phyloP scores from a whole-genome alignment of 768 basidiomycete genomes.

The Nidularia pulvinata region DNA sequence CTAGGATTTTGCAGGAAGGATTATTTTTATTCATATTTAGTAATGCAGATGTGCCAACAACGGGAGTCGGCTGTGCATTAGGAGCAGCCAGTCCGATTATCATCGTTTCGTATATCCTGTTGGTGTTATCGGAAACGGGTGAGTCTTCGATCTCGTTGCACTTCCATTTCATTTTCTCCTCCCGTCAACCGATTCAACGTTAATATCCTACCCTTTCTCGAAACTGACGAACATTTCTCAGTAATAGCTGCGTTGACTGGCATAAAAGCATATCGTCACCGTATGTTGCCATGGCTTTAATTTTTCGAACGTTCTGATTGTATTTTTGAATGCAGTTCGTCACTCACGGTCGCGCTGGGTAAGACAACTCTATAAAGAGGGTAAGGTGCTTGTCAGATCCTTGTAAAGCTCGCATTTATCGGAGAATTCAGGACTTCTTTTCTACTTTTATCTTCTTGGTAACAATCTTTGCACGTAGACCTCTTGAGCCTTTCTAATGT shows the following conservation, averaged over 20 bases:
- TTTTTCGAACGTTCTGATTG: no score
- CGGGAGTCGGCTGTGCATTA: slow-evolving; percentile 26
- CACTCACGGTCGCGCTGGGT: slow-evolving; percentile 32
- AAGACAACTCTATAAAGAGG: slow-evolving; percentile 35
- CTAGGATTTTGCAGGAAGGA: neutral
- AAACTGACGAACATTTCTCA: slow-evolving; percentile 8
- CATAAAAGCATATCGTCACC: slow-evolving; percentile 31
- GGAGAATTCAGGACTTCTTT: slow-evolving; percentile 27
- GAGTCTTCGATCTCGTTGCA: slow-evolving; percentile 5
- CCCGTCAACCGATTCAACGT: no score
- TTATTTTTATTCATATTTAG: neutral
- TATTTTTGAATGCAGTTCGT: slow-evolving; percentile 18
- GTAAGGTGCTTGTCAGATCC: slow-evolving; percentile 11
- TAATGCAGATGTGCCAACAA: slow-evolving; percentile 12
- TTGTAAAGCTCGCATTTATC: neutral
- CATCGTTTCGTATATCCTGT: slow-evolving; percentile 31
- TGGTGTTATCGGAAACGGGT: slow-evolving; percentile 39
- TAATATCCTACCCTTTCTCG: no score
- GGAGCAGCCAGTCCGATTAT: slow-evolving; percentile 30
- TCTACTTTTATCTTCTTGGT: slow-evolving; percentile 38
- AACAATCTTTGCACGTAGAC: slow-evolving; percentile 4
- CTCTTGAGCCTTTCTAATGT: neutral
- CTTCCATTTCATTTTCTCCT: no score
- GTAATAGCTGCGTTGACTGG: slow-evolving; percentile 34
- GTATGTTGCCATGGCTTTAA: slow-evolving; percentile 18